These are phyloP conservation scores for Amaranthus cruentus DNA, from an alignment of 148 eudicot genomes.

Conservation along the genomic window DNA sequence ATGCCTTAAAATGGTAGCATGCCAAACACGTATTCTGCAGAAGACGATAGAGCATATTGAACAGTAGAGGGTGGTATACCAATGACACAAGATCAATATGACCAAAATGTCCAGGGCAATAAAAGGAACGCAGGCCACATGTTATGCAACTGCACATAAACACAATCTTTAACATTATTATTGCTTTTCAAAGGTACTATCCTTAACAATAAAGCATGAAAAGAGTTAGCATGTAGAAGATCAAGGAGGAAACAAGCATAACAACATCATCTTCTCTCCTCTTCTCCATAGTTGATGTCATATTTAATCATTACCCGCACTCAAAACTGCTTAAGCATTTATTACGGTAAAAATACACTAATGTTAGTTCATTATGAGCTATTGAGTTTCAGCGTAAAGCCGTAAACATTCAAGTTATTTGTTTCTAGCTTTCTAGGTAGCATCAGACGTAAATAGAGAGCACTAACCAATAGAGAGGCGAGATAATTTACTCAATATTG, in stretches of 20 bases:
- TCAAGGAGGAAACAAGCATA: neutral
- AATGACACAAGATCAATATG: slow-evolving; percentile 68
- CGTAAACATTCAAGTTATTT: no score
- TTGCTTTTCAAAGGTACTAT: neutral
- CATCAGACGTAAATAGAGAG: no score
- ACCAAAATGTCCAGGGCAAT: slow-evolving; percentile 93
- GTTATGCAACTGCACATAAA: slow-evolving; percentile 64
- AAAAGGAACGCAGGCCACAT: slow-evolving; percentile 58
- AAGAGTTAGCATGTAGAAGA: no score
- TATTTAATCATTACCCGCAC: neutral
- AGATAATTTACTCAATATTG: no score
- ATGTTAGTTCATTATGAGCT: no score
- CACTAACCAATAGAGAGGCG: no score
- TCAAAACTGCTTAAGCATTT: no score
- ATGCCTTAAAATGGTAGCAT: slow-evolving; percentile 61
- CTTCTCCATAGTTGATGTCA: neutral
- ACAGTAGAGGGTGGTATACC: slow-evolving; percentile 73
- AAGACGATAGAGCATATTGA: slow-evolving; percentile 44
- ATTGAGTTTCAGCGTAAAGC: no score
- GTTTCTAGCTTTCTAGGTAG: no score
- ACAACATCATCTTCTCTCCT: neutral
- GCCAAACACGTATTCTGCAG: slow-evolving; percentile 64
- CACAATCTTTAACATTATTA: neutral
- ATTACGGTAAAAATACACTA: no score
- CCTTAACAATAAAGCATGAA: neutral